These are phyloP conservation scores for Candida sp. DNA, from an alignment of 1,139 yeast genomes.

Conservation along the genomic window DNA sequence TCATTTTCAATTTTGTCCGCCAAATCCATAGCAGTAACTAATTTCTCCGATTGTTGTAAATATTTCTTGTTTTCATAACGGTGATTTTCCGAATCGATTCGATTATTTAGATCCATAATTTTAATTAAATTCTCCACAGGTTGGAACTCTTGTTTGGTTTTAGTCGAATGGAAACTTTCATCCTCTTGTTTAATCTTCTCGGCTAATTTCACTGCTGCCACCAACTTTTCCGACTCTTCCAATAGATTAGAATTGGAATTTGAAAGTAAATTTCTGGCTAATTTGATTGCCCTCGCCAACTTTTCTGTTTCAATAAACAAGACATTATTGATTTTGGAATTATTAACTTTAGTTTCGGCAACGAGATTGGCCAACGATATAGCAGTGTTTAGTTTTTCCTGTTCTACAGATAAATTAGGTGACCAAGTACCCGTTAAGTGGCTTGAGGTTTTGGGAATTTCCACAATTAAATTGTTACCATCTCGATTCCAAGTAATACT, in stretches of 20 bases:
- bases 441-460: conserved; percentile 33
- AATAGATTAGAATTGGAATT: background rate
- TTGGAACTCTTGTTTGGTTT: background rate
- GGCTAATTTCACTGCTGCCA: background rate
- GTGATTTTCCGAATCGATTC: background rate
- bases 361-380: background rate
- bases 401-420: background rate
- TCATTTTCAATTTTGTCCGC: background rate
- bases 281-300: background rate
- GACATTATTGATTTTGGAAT: background rate
- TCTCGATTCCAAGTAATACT: conserved; percentile 34
- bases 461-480: conserved; percentile 36
- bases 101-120: background rate
- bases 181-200: background rate
- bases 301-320: conserved; percentile 3
- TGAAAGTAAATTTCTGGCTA: background rate
- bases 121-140: conserved; percentile 1
- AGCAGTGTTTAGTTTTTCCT: background rate
- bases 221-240: conserved; percentile 1
- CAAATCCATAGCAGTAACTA: background rate
- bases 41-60: background rate
- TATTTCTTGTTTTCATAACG: background rate
- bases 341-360: background rate
- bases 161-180: background rate
- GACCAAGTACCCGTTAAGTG: background rate